Evolutionary conservation across 768 basidiomycete genomes (phyloP).

Genomic region (Amanita jacksonii): DNA sequence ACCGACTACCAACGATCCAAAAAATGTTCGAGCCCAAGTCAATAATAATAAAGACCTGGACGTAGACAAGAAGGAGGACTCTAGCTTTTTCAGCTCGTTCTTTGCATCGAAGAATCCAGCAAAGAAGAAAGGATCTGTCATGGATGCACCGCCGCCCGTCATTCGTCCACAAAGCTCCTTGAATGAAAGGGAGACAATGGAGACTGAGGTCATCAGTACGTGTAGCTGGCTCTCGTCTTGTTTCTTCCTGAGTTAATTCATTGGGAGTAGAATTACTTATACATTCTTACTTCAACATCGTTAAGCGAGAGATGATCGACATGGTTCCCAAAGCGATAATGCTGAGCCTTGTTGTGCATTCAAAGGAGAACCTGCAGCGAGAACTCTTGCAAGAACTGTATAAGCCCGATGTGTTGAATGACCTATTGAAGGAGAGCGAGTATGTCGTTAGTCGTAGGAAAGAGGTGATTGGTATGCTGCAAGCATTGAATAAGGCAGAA

Average conservation of each 20-base stretch:
- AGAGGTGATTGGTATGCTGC: conserved; percentile 89
- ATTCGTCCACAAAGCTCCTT: conserved; percentile 88
- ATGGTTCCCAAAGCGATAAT: conserved; percentile 98
- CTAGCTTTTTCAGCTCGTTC: conserved; percentile 93
- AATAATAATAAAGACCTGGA: conserved; percentile 97
- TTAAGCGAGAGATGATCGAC: conserved; percentile 99
- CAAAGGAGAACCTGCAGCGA: conserved; percentile 91
- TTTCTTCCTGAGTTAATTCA: background rate
- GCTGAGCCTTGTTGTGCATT: conserved; percentile 81
- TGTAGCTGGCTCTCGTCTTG: conserved; percentile 16
- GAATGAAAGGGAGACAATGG: conserved; percentile 93
- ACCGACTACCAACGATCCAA: conserved; percentile 48
- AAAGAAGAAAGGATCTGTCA: conserved; percentile 47
- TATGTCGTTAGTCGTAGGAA: conserved; percentile 83
- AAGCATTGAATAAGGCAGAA: conserved; percentile 93
- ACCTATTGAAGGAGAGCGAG: conserved; percentile 91
- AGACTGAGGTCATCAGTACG: conserved; percentile 99
- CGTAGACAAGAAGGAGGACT: conserved; percentile 86
- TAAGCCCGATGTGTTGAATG: conserved; percentile 93
- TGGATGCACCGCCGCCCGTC: conserved; percentile 69
- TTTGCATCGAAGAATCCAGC: conserved; percentile 59
- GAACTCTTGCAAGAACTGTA: conserved; percentile 94
- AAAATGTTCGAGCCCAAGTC: conserved; percentile 50
- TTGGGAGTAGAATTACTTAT: conserved; percentile 74
- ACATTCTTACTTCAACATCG: conserved; percentile 94